A percentile compares a stretch with the other conserved stretches of the same genome.
These are phyloP conservation scores for Isoetes taiwanensis DNA, from an alignment of 75 land plant species.

Conservation along the genomic window DNA sequence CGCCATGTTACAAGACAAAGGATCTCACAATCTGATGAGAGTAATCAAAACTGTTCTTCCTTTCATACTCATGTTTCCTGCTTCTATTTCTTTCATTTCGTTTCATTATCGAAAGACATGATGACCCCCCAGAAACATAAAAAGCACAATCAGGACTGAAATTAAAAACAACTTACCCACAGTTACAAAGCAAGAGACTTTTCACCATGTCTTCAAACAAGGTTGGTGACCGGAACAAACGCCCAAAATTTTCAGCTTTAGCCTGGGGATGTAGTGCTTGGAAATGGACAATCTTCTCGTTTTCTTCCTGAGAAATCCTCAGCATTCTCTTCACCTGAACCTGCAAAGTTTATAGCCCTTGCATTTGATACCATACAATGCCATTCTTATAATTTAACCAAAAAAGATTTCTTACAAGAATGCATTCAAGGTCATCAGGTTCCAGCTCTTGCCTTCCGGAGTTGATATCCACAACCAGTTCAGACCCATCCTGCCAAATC, in stretches of 20 bases:
- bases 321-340: slow-evolving; percentile 39
- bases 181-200: slow-evolving; percentile 47
- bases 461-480: neutral
- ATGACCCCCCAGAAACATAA: neutral
- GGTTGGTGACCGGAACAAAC: slow-evolving; percentile 45
- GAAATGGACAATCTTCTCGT: slow-evolving; percentile 19
- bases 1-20: neutral
- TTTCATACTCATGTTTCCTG: no score
- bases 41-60: neutral
- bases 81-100: no score
- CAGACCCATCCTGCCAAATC: neutral
- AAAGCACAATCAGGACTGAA: neutral
- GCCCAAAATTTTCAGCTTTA: slow-evolving; percentile 33
- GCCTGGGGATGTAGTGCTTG: slow-evolving; percentile 23
- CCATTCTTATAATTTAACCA: no score
- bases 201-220: slow-evolving; percentile 64
- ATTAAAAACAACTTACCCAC: slow-evolving; percentile 22
- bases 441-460: neutral
- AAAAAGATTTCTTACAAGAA: neutral
- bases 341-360: slow-evolving; percentile 12
- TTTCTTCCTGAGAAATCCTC: slow-evolving; percentile 28
- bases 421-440: neutral
- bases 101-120: no score
- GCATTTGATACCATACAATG: no score
- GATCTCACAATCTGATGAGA: neutral